A percentile compares a stretch with the other conserved stretches of the same genome.
Conservation (phyloP, 768 basidiomycete genomes). For the Zangia roseola region DNA sequence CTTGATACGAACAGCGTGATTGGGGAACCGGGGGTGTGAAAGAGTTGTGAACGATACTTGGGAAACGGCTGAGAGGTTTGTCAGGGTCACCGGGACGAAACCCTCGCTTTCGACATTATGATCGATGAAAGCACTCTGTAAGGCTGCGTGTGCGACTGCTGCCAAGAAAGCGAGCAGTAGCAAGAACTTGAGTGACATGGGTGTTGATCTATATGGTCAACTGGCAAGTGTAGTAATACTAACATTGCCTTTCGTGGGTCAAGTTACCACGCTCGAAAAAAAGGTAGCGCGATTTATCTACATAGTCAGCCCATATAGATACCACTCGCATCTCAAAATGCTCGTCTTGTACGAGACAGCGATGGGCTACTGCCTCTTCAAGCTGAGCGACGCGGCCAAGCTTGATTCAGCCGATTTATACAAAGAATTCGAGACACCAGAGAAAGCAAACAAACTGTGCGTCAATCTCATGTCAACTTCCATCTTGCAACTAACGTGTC, state of each 20-base stretch:
- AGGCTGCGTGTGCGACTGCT: neutral
- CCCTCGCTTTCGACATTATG: neutral
- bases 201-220: neutral
- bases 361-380: conserved; percentile 97
- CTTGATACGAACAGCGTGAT: conserved; percentile 56
- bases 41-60: conserved; percentile 37
- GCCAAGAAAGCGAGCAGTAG: conserved; percentile 5
- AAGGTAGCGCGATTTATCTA: neutral
- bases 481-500: conserved; percentile 9
- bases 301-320: neutral
- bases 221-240: too few species aligned
- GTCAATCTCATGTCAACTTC: conserved; percentile 32
- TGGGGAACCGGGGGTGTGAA: conserved; percentile 50
- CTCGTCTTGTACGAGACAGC: conserved; percentile 96
- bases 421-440: conserved; percentile 92
- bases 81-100: neutral
- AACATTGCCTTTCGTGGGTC: conserved; percentile 25
- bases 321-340: conserved; percentile 48
- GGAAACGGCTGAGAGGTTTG: conserved; percentile 27
- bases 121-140: conserved; percentile 6
- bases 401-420: conserved; percentile 82
- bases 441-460: conserved; percentile 89
- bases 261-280: conserved; percentile 36
- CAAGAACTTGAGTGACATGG: conserved; percentile 6
- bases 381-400: conserved; percentile 87